Conservation (phyloP, 2,329 filamentous ascomycete genomes). For the Fusarium sp. region DNA sequence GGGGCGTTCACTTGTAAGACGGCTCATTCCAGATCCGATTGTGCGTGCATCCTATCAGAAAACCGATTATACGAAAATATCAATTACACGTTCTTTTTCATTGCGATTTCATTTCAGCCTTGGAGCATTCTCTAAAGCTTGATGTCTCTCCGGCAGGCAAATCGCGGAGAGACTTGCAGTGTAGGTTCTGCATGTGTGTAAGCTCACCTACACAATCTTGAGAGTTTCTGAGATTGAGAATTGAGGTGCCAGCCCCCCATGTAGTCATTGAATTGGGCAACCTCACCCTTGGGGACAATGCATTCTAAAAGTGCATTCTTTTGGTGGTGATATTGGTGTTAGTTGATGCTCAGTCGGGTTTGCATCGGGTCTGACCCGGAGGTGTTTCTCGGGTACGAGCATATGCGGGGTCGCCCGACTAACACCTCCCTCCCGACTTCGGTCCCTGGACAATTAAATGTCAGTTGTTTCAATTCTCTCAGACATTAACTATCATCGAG, state of each 20-base stretch:
- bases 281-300: rapidly evolving
- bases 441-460: neutral
- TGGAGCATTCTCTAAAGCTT: rapidly evolving
- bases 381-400: no score
- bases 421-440: neutral
- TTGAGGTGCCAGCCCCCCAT: neutral
- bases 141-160: rapidly evolving
- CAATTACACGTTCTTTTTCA: neutral
- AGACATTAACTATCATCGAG: rapidly evolving
- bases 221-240: rapidly evolving
- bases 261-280: rapidly evolving
- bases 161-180: no score
- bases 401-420: neutral
- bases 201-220: neutral
- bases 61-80: neutral
- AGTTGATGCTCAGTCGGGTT: neutral
- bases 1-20: neutral
- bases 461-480: neutral
- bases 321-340: neutral
- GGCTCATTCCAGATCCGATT: neutral
- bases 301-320: no score
- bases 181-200: neutral
- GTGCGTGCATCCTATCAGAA: neutral
- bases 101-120: neutral
- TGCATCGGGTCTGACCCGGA: neutral